These are phyloP conservation scores for Lentinula guzmanii DNA, from an alignment of 768 basidiomycete genomes.

Conservation along the genomic window DNA sequence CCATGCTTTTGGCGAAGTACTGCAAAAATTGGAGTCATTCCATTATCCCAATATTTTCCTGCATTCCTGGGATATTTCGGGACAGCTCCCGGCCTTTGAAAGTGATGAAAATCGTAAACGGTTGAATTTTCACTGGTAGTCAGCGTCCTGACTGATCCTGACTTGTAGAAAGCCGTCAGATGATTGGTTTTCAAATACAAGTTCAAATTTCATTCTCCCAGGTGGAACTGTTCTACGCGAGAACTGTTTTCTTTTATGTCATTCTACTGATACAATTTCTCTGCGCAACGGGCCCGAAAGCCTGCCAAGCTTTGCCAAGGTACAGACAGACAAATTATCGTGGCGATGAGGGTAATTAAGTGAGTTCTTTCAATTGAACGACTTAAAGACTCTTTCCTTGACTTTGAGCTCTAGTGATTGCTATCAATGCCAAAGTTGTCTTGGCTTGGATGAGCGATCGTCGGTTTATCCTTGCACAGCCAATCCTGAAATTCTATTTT, in stretches of 20 bases:
- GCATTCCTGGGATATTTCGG: neutral
- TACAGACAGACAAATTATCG: neutral
- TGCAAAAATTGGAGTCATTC: too few relatives aligned
- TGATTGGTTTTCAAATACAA: neutral
- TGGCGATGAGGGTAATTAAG: neutral
- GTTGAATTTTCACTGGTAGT: neutral
- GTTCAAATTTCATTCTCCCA: neutral
- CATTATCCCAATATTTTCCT: neutral
- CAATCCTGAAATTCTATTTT: neutral
- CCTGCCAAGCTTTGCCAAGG: neutral
- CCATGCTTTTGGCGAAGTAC: too few relatives aligned
- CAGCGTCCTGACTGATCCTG: neutral
- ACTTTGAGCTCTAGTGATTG: neutral
- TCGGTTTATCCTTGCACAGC: neutral
- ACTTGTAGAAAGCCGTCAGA: neutral
- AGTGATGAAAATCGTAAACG: neutral
- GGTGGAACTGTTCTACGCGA: neutral
- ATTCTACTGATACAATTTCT: neutral
- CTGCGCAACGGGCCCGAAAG: neutral
- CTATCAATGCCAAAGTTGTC: neutral
- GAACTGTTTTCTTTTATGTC: neutral
- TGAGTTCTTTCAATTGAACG: neutral
- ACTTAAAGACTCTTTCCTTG: neutral
- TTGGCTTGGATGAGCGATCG: neutral
- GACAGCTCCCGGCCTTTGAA: neutral